Percentiles rank a stretch among this genome's conserved stretches.
Conservation (phyloP, 176 grass and related monocot species). For the Carex scoparia region DNA sequence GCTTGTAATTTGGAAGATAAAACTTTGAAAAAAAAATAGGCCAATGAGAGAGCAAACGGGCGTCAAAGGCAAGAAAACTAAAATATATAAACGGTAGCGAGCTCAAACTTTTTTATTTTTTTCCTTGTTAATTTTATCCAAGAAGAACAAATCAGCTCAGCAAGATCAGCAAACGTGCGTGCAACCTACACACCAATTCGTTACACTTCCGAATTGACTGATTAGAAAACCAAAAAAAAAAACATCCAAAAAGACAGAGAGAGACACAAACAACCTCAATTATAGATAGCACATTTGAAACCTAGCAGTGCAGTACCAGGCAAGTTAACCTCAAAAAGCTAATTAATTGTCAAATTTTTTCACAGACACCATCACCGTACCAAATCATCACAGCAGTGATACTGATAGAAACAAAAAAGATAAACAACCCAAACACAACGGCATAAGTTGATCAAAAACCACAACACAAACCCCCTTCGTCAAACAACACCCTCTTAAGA, state of each 20-base stretch:
- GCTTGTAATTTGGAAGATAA: background rate
- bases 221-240: background rate
- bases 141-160: background rate
- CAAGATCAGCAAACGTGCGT: slow-evolving; percentile 12
- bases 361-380: slow-evolving; percentile 10
- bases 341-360: slow-evolving; percentile 22
- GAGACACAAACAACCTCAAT: background rate
- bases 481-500: slow-evolving; percentile 21
- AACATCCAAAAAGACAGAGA: background rate
- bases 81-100: background rate
- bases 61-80: background rate
- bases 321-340: background rate
- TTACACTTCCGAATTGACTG: background rate
- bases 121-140: background rate
- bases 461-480: background rate
- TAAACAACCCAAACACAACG: slow-evolving; percentile 21
- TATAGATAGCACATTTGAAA: background rate
- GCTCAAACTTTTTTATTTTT: background rate
- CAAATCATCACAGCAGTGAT: slow-evolving; percentile 20
- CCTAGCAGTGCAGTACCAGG: background rate
- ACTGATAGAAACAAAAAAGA: slow-evolving; percentile 11
- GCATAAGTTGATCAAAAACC: slow-evolving; percentile 13
- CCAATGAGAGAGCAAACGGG: background rate
- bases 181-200: background rate
- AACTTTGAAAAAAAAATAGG: background rate